Evolutionary conservation across 2,329 filamentous ascomycete genomes (phyloP), one percentile per base, ranked within the genome.

Genomic region (Fusarium sp.): DNA sequence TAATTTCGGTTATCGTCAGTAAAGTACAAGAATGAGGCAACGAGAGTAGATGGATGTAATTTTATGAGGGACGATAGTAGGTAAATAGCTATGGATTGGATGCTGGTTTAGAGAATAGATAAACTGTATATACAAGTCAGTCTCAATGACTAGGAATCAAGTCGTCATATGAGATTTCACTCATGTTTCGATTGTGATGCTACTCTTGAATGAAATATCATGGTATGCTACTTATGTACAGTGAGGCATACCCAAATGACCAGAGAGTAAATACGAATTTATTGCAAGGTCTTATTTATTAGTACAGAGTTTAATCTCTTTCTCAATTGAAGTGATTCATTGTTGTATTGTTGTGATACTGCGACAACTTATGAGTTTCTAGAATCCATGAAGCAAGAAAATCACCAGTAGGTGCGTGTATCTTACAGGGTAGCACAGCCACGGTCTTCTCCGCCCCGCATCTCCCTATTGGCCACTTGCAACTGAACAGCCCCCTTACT

Each of bases 121-220:
- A 14, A 5, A 23, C 10, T 7, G 21, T 33, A 23, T 23, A 33
- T 19, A 10, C 5, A 23, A 23, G 21, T 33, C 11, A 10, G 21
- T 48, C 27, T 31, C 27, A n/a, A 12, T 3, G 5, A 18, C 3
- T 16, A 9, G 21, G 10, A 27, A 2, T n/a, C 3, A 3, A 7
- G 5, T 29, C 3, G 4, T 29, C 7, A 6, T n/a, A 6, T 8
- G 7, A 12, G 7, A 4, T 0, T 29, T n/a, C 14, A 37, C 2
- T 10, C 2, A 11, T 11, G 35, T 1, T 37, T 3, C 4, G 5
- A 37, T 11, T 19, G 10, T 19, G 19, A 19, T 5, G 35, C 18
- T 37, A 35, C 9, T 37, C 14, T 15, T n/a, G n/a, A n/a, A n/a
- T n/a, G n/a, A n/a, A n/a, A n/a, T n/a, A n/a, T n/a, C n/a, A n/a